Evolutionary conservation across 768 basidiomycete species (phyloP).

Genomic region (Agrocybe pediades): DNA sequence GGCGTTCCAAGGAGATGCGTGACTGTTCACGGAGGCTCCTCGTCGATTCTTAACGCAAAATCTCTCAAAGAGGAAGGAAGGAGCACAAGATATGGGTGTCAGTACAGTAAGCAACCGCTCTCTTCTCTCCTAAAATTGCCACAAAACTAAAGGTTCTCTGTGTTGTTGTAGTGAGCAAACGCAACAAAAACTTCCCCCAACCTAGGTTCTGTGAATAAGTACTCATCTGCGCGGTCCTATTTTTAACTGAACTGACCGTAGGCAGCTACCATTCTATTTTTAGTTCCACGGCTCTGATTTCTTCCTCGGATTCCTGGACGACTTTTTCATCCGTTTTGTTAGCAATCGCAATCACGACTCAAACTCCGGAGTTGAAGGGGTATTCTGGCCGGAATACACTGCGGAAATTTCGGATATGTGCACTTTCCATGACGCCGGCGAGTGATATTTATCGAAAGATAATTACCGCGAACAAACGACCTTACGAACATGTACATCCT

Average conservation of each 20-base stretch:
- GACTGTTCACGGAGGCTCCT: slow-evolving; percentile 52
- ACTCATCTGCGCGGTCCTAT: not conserved
- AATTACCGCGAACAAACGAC: not conserved
- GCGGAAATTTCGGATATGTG: not conserved
- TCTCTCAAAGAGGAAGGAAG: slow-evolving; percentile 25
- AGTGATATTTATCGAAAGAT: not conserved
- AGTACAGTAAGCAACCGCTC: slow-evolving; percentile 35
- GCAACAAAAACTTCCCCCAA: slow-evolving; percentile 2
- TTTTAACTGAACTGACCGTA: not conserved
- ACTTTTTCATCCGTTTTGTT: slow-evolving; percentile 47
- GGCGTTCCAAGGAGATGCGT: slow-evolving; percentile 47
- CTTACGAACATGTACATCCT: not conserved
- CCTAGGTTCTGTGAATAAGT: not conserved
- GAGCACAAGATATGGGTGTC: slow-evolving; percentile 45
- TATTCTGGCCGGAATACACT: slow-evolving; percentile 10
- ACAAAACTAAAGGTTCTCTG: not conserved
- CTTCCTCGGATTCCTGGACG: slow-evolving; percentile 38
- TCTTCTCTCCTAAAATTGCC: not conserved
- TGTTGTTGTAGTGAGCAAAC: slow-evolving; percentile 2
- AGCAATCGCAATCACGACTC: slow-evolving; percentile 42
- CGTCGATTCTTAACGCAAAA: slow-evolving; percentile 47
- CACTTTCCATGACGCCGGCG: not conserved
- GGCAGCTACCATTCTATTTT: not conserved
- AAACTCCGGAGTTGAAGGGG: slow-evolving; percentile 36
- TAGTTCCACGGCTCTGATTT: slow-evolving; percentile 45